phyloP scores from a whole-genome alignment of 2,329 filamentous ascomycete genomes.

The Hymenoscyphus fraxineus region DNA sequence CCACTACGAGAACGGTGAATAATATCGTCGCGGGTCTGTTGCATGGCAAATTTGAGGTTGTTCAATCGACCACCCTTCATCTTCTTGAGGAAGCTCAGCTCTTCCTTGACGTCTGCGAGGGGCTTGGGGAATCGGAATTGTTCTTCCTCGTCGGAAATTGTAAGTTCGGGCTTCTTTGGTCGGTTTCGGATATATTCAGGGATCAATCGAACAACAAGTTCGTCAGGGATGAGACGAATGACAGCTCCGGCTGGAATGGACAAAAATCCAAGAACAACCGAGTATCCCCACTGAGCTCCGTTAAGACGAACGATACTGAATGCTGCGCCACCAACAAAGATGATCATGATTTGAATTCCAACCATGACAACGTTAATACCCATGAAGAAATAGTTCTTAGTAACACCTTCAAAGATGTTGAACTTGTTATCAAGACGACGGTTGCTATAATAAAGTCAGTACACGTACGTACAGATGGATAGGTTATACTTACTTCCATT shows the following conservation, averaged over 20 bases:
- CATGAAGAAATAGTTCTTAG: conserved; percentile 84
- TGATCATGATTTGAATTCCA: conserved; percentile 82
- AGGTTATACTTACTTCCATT: conserved; percentile 71
- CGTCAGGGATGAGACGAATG: conserved; percentile 80
- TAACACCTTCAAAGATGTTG: conserved; percentile 90
- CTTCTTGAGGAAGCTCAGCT: conserved; percentile 74
- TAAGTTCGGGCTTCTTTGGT: conserved; percentile 41
- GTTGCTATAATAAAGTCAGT: conserved; percentile 52
- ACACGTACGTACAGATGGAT: conserved; percentile 9
- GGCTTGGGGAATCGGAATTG: conserved; percentile 67
- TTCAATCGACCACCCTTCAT: conserved; percentile 80
- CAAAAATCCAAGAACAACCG: conserved; percentile 75
- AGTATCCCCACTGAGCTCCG: conserved; percentile 80
- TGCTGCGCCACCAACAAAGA: conserved; percentile 78
- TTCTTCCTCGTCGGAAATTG: conserved; percentile 61
- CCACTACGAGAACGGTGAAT: conserved; percentile 59
- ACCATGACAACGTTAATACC: conserved; percentile 83
- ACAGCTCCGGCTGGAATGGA: conserved; percentile 80
- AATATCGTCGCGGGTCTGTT: conserved; percentile 70
- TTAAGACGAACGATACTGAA: conserved; percentile 64
- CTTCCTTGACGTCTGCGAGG: conserved; percentile 71
- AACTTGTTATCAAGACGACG: conserved; percentile 90
- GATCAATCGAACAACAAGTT: conserved; percentile 29
- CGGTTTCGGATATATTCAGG: conserved; percentile 31
- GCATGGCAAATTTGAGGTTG: conserved; percentile 73